Evolutionary conservation across 345 rosid genomes (phyloP).

Genomic region (Odontarrhena argentea): DNA sequence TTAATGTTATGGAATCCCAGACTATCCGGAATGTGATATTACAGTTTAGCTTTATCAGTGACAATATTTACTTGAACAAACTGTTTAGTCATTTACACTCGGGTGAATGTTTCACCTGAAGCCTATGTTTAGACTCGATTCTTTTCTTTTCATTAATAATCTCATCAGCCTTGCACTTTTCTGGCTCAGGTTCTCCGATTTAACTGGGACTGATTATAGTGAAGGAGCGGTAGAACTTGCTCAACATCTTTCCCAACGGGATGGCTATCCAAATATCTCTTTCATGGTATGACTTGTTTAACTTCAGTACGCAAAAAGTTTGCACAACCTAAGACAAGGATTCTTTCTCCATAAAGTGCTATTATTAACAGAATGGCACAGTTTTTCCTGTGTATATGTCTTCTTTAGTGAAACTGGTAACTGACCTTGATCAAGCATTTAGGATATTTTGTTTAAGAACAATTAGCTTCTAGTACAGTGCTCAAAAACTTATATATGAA

Average conservation of each 20-base stretch:
- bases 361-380: not conserved
- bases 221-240: slow-evolving; percentile 93
- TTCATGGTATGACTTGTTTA: slow-evolving; percentile 62
- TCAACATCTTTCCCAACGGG: slow-evolving; percentile 74
- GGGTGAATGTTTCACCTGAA: not conserved
- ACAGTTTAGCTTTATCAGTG: not conserved
- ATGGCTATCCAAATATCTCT: slow-evolving; percentile 69
- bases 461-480: not conserved
- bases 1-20: not conserved
- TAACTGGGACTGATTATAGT: slow-evolving; percentile 89
- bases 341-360: not conserved
- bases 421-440: not conserved
- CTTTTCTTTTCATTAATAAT: not conserved
- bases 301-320: not conserved
- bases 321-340: slow-evolving; percentile 5
- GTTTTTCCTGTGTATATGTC: not conserved
- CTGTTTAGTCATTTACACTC: not conserved
- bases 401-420: slow-evolving; percentile 13
- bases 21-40: not conserved
- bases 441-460: not conserved
- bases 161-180: slow-evolving; percentile 21
- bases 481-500: slow-evolving; percentile 16
- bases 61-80: not conserved
- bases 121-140: slow-evolving; percentile 1
- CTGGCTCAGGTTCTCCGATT: slow-evolving; percentile 77